Evolutionary conservation across 2,329 filamentous ascomycete species (phyloP).

Genomic region (Malbranchea cinnamomea): DNA sequence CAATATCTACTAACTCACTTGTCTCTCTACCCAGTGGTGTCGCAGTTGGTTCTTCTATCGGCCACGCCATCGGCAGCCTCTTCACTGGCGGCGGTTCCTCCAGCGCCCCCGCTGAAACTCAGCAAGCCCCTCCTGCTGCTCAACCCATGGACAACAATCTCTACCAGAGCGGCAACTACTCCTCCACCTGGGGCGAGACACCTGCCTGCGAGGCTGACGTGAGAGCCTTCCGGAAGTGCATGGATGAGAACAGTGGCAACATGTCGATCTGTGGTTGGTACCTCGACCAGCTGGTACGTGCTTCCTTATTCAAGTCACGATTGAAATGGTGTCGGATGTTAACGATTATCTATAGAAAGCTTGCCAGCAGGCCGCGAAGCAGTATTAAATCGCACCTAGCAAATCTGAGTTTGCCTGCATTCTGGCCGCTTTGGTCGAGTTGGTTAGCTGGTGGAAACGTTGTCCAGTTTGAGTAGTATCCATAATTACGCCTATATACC

Average conservation of each 20-base stretch:
- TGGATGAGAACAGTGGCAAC: conserved; percentile 89
- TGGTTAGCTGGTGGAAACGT: no score
- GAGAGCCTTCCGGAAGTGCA: conserved; percentile 79
- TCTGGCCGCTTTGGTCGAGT: no score
- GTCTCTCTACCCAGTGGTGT: conserved; percentile 56
- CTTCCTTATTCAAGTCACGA: neutral
- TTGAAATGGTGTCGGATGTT: conserved; percentile 3
- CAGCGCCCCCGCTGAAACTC: conserved; percentile 38
- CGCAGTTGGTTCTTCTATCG: conserved; percentile 86
- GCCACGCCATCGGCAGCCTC: conserved; percentile 81
- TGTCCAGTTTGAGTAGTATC: no score
- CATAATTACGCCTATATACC: conserved; percentile 1
- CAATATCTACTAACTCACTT: conserved; percentile 18
- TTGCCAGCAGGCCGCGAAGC: conserved; percentile 62
- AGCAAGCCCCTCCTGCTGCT: conserved; percentile 38
- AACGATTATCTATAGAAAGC: conserved; percentile 44
- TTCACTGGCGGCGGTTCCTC: conserved; percentile 59
- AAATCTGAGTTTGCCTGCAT: no score
- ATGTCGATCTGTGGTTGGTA: conserved; percentile 98
- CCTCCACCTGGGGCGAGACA: conserved; percentile 25
- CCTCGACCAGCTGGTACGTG: conserved; percentile 65
- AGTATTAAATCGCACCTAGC: conserved; percentile 40
- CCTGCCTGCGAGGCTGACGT: conserved; percentile 66
- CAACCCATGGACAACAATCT: conserved; percentile 35
- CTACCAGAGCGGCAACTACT: conserved; percentile 35